Evolutionary conservation across 352 stramenopile species (phyloP).

Genomic region (Phytophthora colocasiae): DNA sequence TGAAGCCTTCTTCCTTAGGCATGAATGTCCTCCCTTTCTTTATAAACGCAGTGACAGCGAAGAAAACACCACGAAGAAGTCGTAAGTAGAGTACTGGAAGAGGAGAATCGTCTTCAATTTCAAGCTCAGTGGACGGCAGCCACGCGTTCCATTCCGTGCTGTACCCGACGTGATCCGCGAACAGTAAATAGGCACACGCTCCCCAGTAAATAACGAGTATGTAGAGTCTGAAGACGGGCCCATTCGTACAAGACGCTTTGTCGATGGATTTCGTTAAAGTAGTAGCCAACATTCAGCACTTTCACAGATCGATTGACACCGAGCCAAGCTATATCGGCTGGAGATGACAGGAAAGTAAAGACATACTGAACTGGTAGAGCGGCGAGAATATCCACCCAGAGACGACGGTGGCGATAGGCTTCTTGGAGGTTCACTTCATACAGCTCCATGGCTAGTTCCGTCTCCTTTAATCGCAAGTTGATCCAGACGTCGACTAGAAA

Average conservation of each 20-base stretch:
- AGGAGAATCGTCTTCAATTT: not conserved
- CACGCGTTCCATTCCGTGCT: constrained; percentile 61
- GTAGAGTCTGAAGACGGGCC: not conserved
- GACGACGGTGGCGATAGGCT: not conserved
- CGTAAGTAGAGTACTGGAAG: constrained; percentile 24
- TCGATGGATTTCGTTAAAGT: not conserved
- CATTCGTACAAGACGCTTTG: not conserved
- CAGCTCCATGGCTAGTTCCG: not conserved
- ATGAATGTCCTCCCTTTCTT: constrained; percentile 62
- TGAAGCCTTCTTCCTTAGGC: constrained; percentile 36
- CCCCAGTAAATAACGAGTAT: not conserved
- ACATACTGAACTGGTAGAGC: not conserved
- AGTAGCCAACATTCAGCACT: not conserved
- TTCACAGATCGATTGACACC: not conserved
- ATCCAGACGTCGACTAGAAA: not conserved
- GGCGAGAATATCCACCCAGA: not conserved
- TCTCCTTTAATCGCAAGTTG: not conserved
- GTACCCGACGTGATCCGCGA: constrained; percentile 1
- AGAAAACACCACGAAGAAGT: constrained; percentile 62
- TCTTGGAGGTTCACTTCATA: not conserved
- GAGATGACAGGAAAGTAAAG: not conserved
- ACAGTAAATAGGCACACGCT: not conserved
- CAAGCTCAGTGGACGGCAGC: constrained; percentile 30
- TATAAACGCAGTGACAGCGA: constrained; percentile 62
- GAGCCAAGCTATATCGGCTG: not conserved